Conservation (phyloP, 2,329 filamentous ascomycete species). For the Elsinoe arachidis region DNA sequence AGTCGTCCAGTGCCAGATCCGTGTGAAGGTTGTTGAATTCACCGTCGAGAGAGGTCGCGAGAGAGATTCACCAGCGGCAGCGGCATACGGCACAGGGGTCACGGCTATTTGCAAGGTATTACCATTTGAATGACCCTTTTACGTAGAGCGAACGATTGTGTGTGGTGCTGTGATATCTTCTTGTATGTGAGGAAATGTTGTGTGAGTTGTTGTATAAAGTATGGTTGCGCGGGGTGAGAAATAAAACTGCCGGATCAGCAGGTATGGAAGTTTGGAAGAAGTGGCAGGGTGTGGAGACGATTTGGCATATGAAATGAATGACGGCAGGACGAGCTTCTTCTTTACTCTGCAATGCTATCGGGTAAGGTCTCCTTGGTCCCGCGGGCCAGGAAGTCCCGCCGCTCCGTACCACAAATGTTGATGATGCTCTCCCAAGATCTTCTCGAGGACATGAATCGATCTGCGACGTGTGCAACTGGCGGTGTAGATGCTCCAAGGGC, state of each 20-base stretch:
- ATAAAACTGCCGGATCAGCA: conserved; percentile 6
- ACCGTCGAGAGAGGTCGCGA: too few species aligned
- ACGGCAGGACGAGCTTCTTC: conserved; percentile 1
- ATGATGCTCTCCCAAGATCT: neutral
- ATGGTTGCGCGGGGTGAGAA: neutral
- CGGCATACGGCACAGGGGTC: too few species aligned
- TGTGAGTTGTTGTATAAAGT: neutral
- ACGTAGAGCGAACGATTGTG: neutral
- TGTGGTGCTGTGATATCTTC: neutral
- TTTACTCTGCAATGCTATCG: conserved; percentile 12
- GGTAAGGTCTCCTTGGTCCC: neutral
- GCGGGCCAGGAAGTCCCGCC: neutral
- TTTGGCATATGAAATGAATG: conserved; percentile 10
- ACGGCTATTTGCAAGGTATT: too few species aligned
- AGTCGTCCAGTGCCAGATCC: too few species aligned
- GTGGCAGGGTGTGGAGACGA: neutral
- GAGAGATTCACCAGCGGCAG: too few species aligned
- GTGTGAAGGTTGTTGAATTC: too few species aligned
- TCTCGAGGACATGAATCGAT: conserved; percentile 8
- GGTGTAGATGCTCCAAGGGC: conserved; percentile 7
- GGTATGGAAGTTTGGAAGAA: conserved; percentile 9
- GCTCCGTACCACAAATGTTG: conserved; percentile 3
- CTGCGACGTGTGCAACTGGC: conserved; percentile 5
- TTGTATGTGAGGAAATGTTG: neutral
- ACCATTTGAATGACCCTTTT: neutral